Evolutionary conservation across 768 basidiomycete species (phyloP), one percentile per base, ranked within the genome.

Genomic region (Gymnopilus junonius): DNA sequence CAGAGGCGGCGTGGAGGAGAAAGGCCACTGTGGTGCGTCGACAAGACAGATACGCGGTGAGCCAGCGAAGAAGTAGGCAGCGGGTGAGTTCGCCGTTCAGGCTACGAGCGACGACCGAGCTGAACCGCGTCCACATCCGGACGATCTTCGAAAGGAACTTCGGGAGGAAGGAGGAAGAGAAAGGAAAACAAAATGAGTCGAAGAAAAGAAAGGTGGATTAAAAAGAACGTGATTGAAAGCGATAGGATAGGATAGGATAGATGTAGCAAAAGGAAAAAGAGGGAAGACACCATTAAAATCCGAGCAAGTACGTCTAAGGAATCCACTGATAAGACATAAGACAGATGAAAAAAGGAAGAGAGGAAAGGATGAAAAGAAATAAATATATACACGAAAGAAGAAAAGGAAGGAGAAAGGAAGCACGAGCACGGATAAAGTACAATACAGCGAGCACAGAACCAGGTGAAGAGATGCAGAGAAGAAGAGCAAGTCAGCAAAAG

Each of bases 371-470:
- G 39, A 17, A 40, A 34, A 27, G 20, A 23, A 45, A 46, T 29
- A 42, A 58, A 34, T 55, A 55, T 39, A 35, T 55, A 55, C 37
- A 55, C 21, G 11, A 21, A 46, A 17, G 43, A 46, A 39, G 11
- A 46, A 23, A n/a, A 32, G 46, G 54, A n/a, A 32, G 25, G 32
- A 55, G 53, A 55, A 10, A 35, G 14, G 15, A 39, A 20, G n/a
- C n/a, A 55, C 4, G n/a, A 46, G 54, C 35, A 55, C 27, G 54
- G 25, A 40, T 55, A n/a, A n/a, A n/a, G n/a, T n/a, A 55, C 54
- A 40, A 12, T 55, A 55, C 54, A 54, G 53, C 34, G 35, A 55
- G 54, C 35, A 39, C 32, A 51, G 48, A 21, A 32, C 20, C 42
- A 58, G 46, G 29, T 58, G 56, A 39, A 21, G 32, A 27, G 39